These are phyloP conservation scores for Blastocystis sp. DNA, from an alignment of 352 stramenopile species.

Conservation along the genomic window DNA sequence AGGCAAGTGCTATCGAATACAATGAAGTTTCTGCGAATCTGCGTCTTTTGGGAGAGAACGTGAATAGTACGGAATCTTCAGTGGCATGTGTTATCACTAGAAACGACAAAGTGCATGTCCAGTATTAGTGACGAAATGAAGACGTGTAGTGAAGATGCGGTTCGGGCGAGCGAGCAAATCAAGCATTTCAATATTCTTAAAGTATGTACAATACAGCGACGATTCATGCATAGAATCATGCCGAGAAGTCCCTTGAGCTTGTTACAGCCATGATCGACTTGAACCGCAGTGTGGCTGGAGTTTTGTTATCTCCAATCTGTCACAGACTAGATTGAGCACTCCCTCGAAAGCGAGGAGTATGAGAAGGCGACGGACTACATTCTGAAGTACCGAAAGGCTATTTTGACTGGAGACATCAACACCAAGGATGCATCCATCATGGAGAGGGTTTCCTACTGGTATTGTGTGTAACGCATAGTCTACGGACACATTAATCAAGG, in stretches of 20 bases:
- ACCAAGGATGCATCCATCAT: slow-evolving; percentile 54
- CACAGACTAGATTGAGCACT: slow-evolving; percentile 55
- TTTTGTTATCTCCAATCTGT: not conserved
- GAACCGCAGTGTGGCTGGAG: slow-evolving; percentile 54
- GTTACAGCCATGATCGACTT: slow-evolving; percentile 67
- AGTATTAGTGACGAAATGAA: slow-evolving; percentile 43
- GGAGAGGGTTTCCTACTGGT: slow-evolving; percentile 20
- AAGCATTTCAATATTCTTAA: slow-evolving; percentile 64
- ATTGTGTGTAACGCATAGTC: not conserved
- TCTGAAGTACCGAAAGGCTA: slow-evolving; percentile 45
- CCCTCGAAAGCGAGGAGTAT: slow-evolving; percentile 53
- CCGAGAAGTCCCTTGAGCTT: slow-evolving; percentile 45
- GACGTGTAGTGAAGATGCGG: slow-evolving; percentile 49
- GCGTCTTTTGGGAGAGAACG: not conserved
- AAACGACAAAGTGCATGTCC: slow-evolving; percentile 14
- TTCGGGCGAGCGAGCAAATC: slow-evolving; percentile 36
- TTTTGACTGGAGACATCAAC: slow-evolving; percentile 61
- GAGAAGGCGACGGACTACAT: slow-evolving; percentile 69
- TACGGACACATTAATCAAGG: slow-evolving; percentile 48
- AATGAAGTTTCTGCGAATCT: slow-evolving; percentile 30
- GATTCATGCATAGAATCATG: slow-evolving; percentile 31
- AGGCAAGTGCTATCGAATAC: slow-evolving; percentile 43
- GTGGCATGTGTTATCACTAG: not conserved
- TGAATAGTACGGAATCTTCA: not conserved
- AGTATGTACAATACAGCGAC: not conserved